Percentiles rank a stretch among this genome's conserved stretches.
phyloP scores from a whole-genome alignment of 768 basidiomycete genomes.

The Podaxis sp. region DNA sequence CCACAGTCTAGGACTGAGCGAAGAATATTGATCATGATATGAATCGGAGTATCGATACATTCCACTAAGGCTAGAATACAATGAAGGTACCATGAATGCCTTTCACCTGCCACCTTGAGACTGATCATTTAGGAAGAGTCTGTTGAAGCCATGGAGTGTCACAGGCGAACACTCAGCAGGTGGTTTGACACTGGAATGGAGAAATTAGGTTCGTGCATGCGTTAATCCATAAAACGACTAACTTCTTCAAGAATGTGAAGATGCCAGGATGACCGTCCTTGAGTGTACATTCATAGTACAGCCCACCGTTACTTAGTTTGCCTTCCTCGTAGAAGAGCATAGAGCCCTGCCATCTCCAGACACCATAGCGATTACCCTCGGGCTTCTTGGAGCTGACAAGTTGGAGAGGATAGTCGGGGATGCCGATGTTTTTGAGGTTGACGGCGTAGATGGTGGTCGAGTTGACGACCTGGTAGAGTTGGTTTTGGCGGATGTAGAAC shows the following conservation, averaged over 20 bases:
- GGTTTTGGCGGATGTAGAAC: slow-evolving; percentile 52
- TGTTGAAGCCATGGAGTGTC: slow-evolving; percentile 37
- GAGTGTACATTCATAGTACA: slow-evolving; percentile 15
- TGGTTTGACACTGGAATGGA: slow-evolving; percentile 23
- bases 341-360: slow-evolving; percentile 56
- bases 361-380: slow-evolving; percentile 38
- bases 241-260: slow-evolving; percentile 49
- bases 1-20: slow-evolving; percentile 13
- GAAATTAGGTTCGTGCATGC: neutral
- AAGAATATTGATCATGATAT: slow-evolving; percentile 11
- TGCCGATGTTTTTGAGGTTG: slow-evolving; percentile 46
- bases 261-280: slow-evolving; percentile 37
- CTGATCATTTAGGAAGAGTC: slow-evolving; percentile 8
- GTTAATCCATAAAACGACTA: slow-evolving; percentile 20
- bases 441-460: slow-evolving; percentile 54
- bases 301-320: slow-evolving; percentile 33
- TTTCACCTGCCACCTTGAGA: neutral
- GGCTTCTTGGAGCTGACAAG: slow-evolving; percentile 39
- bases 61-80: slow-evolving; percentile 3
- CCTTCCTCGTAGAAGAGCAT: slow-evolving; percentile 53
- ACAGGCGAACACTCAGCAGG: slow-evolving; percentile 34
- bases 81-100: neutral
- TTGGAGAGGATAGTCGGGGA: slow-evolving; percentile 45
- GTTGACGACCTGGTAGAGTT: slow-evolving; percentile 55
- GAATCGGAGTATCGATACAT: slow-evolving; percentile 12